Conservation (phyloP, 2,329 filamentous ascomycete genomes). For the Coleophoma eucalyptorum region DNA sequence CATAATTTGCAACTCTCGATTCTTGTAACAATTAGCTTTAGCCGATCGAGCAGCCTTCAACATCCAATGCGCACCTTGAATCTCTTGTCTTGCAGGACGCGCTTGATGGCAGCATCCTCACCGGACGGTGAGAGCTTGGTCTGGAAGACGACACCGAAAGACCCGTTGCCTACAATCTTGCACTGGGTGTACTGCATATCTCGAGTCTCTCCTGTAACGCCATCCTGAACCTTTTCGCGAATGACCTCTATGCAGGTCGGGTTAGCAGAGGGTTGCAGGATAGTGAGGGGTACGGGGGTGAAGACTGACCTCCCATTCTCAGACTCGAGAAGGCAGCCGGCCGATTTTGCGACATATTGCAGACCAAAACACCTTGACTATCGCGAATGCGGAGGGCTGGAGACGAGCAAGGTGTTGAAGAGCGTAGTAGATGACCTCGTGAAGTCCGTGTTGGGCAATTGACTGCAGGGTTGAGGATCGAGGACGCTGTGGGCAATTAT, state of each 20-base stretch:
- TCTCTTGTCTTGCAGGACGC: slow-evolving; percentile 96
- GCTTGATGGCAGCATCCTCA: slow-evolving; percentile 98
- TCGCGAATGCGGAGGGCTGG: slow-evolving; percentile 35
- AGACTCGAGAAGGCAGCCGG: slow-evolving; percentile 83
- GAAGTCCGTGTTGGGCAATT: slow-evolving; percentile 52
- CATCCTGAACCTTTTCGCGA: slow-evolving; percentile 98
- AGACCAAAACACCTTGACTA: slow-evolving; percentile 29
- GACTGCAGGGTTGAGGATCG: slow-evolving; percentile 15
- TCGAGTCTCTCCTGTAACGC: slow-evolving; percentile 90
- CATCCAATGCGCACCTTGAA: slow-evolving; percentile 75
- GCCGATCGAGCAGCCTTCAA: neutral
- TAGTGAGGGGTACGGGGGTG: slow-evolving; percentile 1
- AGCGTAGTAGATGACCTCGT: slow-evolving; percentile 33
- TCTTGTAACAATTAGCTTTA: slow-evolving; percentile 53
- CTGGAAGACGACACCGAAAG: slow-evolving; percentile 98
- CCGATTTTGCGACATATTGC: slow-evolving; percentile 81
- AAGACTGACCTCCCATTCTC: slow-evolving; percentile 87
- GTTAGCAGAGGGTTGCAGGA: slow-evolving; percentile 18
- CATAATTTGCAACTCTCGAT: slow-evolving; percentile 99
- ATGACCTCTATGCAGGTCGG: slow-evolving; percentile 72
- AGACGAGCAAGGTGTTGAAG: slow-evolving; percentile 40
- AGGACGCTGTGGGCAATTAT: slow-evolving; percentile 14
- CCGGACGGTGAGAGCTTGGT: slow-evolving; percentile 97
- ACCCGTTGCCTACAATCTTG: slow-evolving; percentile 99
- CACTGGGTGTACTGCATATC: slow-evolving; percentile 98